Percentiles rank a stretch among this genome's conserved stretches.
phyloP scores from a whole-genome alignment of 2,329 filamentous ascomycete genomes.

The Phyllosticta citriasiana region DNA sequence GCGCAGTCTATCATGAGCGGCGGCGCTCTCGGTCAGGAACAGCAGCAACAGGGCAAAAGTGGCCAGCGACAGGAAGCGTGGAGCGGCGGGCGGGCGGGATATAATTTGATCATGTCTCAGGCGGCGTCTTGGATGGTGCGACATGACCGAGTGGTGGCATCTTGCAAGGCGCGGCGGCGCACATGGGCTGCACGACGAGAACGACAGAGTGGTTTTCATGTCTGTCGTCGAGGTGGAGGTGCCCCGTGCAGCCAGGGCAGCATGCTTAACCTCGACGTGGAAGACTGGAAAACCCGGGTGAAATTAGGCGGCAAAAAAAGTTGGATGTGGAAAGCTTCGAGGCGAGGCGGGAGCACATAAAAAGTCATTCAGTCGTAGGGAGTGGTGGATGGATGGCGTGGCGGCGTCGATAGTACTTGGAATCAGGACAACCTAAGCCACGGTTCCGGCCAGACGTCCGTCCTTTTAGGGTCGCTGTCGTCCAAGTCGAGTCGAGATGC shows the following conservation, averaged over 20 bases:
- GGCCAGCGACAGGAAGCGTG: not conserved
- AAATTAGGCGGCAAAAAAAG: not conserved
- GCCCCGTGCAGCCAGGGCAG: not conserved
- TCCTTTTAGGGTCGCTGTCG: too few species aligned
- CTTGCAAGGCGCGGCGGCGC: not conserved
- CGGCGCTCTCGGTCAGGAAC: conserved; percentile 7
- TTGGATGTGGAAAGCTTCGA: not conserved
- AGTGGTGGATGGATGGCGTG: not conserved
- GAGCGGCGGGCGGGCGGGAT: not conserved
- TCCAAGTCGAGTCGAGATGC: too few species aligned
- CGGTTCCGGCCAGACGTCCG: too few species aligned
- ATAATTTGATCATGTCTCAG: conserved; percentile 5
- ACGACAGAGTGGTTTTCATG: not conserved
- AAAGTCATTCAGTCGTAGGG: not conserved
- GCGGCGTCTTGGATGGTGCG: conserved; percentile 6
- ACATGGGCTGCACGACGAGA: conserved; percentile 10
- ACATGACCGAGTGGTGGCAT: not conserved
- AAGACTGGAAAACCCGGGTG: not conserved
- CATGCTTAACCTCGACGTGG: not conserved
- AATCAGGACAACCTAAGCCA: too few species aligned
- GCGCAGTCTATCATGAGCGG: conserved; percentile 5
- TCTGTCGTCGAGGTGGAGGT: not conserved
- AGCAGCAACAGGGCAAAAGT: conserved; percentile 5
- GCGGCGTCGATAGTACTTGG: not conserved
- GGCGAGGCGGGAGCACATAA: not conserved